phyloP scores from a whole-genome alignment of 805 yeast genomes.

The Wickerhamiella kurtzmanii region DNA sequence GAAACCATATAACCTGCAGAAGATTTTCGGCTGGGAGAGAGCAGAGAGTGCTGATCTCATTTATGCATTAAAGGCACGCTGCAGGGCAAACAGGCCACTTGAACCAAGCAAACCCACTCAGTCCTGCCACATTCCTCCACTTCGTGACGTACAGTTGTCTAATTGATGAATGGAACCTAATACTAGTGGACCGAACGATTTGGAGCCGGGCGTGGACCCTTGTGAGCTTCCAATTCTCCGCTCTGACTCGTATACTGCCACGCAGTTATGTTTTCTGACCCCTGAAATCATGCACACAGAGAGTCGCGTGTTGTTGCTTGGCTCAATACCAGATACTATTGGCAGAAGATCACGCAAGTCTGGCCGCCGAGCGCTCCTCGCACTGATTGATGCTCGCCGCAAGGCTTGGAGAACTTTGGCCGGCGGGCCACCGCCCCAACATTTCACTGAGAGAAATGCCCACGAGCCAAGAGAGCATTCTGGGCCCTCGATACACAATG shows the following conservation, averaged over 20 bases:
- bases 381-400: neutral
- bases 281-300: slow-evolving; percentile 22
- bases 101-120: too few species aligned
- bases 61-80: too few species aligned
- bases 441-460: neutral
- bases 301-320: slow-evolving; percentile 23
- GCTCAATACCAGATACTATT: slow-evolving; percentile 21
- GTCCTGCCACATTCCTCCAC: too few species aligned
- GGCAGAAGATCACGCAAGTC: neutral
- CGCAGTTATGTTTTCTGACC: slow-evolving; percentile 20
- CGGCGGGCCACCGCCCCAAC: neutral
- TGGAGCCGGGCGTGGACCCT: slow-evolving; percentile 6
- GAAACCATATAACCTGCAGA: too few species aligned
- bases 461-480: neutral
- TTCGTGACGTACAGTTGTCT: too few species aligned
- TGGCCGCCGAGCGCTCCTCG: neutral
- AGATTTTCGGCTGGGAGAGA: too few species aligned
- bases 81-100: too few species aligned
- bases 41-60: too few species aligned
- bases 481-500: neutral
- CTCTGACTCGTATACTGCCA: slow-evolving; percentile 23
- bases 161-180: too few species aligned
- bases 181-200: slow-evolving; percentile 4
- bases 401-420: neutral
- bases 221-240: slow-evolving; percentile 11